Percentiles rank a stretch among this genome's conserved stretches.
Conservation (phyloP, 768 basidiomycete species). For the Termitomyces sp. region DNA sequence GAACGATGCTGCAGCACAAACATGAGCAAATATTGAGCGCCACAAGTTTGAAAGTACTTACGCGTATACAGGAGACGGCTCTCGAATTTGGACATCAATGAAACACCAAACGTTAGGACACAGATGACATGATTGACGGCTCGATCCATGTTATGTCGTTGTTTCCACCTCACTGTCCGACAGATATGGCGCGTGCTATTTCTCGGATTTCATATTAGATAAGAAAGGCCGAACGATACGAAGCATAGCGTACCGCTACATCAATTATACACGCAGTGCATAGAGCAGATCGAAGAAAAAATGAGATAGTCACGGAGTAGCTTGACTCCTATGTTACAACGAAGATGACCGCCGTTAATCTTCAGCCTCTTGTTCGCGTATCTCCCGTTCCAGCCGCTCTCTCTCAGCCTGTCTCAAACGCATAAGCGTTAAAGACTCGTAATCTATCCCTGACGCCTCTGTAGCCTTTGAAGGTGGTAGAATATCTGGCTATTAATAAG, state of each 20-base stretch:
- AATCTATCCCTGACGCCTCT: slow-evolving; percentile 52
- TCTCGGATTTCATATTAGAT: neutral
- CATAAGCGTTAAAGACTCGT: slow-evolving; percentile 77
- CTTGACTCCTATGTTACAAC: neutral
- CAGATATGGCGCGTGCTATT: neutral
- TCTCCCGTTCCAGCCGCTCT: slow-evolving; percentile 72
- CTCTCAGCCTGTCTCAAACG: slow-evolving; percentile 80
- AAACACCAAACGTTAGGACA: neutral
- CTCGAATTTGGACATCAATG: neutral
- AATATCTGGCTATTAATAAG: slow-evolving; percentile 22
- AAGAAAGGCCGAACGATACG: neutral
- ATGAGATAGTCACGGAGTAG: too few relatives aligned
- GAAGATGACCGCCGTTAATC: slow-evolving; percentile 18
- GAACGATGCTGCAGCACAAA: too few relatives aligned
- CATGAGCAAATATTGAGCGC: neutral
- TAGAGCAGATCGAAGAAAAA: neutral
- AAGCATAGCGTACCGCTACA: neutral
- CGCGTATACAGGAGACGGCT: too few relatives aligned
- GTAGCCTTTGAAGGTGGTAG: slow-evolving; percentile 21
- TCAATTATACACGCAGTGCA: neutral
- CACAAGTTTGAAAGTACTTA: neutral
- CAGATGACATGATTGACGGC: neutral
- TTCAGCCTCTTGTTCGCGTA: slow-evolving; percentile 62
- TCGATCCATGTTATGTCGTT: neutral
- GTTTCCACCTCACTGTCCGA: neutral